These are phyloP conservation scores for Mucor piriformis DNA, from an alignment of 371 early-diverging fungal species.

Conservation along the genomic window DNA sequence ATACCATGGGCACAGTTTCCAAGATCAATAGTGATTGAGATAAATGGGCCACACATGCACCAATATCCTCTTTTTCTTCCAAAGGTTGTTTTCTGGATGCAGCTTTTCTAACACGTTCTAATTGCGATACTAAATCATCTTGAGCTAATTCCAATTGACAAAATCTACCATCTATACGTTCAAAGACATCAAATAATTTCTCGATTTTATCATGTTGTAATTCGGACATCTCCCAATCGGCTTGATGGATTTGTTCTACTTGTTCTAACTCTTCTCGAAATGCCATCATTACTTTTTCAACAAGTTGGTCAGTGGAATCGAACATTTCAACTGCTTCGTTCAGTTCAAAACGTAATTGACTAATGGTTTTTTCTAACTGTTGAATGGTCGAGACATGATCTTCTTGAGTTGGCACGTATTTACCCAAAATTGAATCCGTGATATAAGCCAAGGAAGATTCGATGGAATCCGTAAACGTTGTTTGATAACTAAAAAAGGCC, in stretches of 20 bases:
- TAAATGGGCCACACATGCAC: conserved; percentile 23
- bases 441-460: conserved; percentile 55
- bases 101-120: conserved; percentile 33
- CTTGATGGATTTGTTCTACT: conserved; percentile 49
- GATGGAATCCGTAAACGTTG: conserved; percentile 57
- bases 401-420: conserved; percentile 3
- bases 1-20: conserved; percentile 30
- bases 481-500: conserved; percentile 58
- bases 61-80: conserved; percentile 11
- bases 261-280: conserved; percentile 61
- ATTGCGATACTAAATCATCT: conserved; percentile 39
- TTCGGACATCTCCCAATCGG: conserved; percentile 48
- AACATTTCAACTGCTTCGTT: conserved; percentile 63
- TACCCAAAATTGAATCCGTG: conserved; percentile 50
- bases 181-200: conserved; percentile 51
- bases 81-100: conserved; percentile 5
- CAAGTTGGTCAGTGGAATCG: conserved; percentile 56
- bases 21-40: conserved; percentile 37
- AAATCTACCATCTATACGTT: conserved; percentile 47
- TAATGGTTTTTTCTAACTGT: conserved; percentile 33
- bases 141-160: conserved; percentile 40
- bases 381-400: neutral
- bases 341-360: conserved; percentile 52
- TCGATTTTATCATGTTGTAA: conserved; percentile 44
- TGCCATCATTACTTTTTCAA: conserved; percentile 55